Percentiles rank a stretch among this genome's conserved stretches.
These are phyloP conservation scores for Evernia prunastri DNA, from an alignment of 495 filamentous ascomycete genomes.

Conservation along the genomic window DNA sequence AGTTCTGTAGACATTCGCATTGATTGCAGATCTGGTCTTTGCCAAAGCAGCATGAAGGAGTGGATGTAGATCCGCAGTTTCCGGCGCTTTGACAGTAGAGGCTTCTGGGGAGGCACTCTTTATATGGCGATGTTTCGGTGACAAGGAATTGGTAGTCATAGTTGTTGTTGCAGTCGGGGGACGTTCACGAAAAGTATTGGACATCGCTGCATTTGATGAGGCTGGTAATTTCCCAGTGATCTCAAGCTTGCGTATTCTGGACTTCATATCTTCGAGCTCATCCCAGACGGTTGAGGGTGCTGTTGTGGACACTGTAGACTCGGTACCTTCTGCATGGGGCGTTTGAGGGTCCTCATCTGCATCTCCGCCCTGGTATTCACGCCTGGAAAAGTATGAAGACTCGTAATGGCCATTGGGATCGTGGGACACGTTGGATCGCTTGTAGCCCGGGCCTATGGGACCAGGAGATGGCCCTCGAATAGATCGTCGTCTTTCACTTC, in stretches of 20 bases:
- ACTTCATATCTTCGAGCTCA: conserved; percentile 92
- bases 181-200: conserved; percentile 61
- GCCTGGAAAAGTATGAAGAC: conserved; percentile 51
- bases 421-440: conserved; percentile 52
- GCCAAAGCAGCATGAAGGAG: conserved; percentile 71
- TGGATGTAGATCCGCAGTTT: conserved; percentile 55
- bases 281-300: conserved; percentile 96
- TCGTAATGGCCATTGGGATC: conserved; percentile 46
- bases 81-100: conserved; percentile 22
- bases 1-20: conserved; percentile 65
- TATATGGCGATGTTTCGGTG: conserved; percentile 61
- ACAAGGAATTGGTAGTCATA: conserved; percentile 84
- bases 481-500: conserved; percentile 40
- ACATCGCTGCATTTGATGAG: conserved; percentile 71
- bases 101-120: conserved; percentile 47
- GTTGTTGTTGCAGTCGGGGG: conserved; percentile 89
- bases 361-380: conserved; percentile 30
- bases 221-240: conserved; percentile 79
- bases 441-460: conserved; percentile 37
- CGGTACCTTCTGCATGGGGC: conserved; percentile 54
- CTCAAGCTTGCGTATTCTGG: conserved; percentile 86
- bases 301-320: conserved; percentile 77
- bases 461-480: conserved; percentile 36
- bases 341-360: conserved; percentile 32
- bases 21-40: conserved; percentile 64